A percentile compares a stretch with the other conserved stretches of the same genome.
Evolutionary conservation across 2,329 filamentous ascomycete species (phyloP).

Genomic region (Verticillium nubilum): DNA sequence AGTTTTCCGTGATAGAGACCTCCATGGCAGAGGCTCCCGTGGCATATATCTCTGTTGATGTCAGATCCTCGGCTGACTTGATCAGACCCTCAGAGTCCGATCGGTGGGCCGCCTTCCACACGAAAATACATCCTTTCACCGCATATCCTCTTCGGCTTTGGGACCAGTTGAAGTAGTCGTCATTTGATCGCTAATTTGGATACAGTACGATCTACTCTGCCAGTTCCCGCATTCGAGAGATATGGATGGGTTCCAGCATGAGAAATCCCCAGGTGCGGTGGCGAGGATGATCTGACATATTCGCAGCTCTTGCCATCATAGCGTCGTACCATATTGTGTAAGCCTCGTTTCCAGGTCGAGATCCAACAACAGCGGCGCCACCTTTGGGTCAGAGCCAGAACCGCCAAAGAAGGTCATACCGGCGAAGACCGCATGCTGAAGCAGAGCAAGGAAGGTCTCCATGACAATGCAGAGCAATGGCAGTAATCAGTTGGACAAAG

Average conservation of each 20-base stretch:
- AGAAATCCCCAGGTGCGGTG: constrained; percentile 8
- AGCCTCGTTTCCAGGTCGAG: constrained; percentile 5
- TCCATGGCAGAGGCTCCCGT: too few relatives aligned
- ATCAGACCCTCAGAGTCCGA: too few relatives aligned
- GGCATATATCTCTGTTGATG: too few relatives aligned
- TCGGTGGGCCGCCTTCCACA: too few relatives aligned
- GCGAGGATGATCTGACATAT: constrained; percentile 1
- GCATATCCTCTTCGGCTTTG: too few relatives aligned
- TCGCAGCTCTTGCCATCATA: constrained; percentile 2
- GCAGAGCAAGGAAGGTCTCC: neutral
- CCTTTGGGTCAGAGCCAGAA: neutral
- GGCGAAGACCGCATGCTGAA: neutral
- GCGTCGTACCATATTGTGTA: constrained; percentile 9
- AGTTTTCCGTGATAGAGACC: too few relatives aligned
- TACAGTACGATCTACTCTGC: neutral
- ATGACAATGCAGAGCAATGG: too few relatives aligned
- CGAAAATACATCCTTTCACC: too few relatives aligned
- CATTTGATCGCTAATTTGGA: constrained; percentile 4
- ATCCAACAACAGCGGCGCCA: neutral
- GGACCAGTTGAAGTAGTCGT: constrained; percentile 5
- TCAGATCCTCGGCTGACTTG: too few relatives aligned
- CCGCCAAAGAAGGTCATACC: neutral
- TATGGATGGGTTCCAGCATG: constrained; percentile 13
- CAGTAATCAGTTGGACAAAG: too few relatives aligned
- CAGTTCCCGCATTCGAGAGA: constrained; percentile 12